A percentile compares a stretch with the other conserved stretches of the same genome.
These are phyloP conservation scores for Pseudogymnoascus sp. DNA, from an alignment of 2,329 filamentous ascomycete species.

Conservation along the genomic window DNA sequence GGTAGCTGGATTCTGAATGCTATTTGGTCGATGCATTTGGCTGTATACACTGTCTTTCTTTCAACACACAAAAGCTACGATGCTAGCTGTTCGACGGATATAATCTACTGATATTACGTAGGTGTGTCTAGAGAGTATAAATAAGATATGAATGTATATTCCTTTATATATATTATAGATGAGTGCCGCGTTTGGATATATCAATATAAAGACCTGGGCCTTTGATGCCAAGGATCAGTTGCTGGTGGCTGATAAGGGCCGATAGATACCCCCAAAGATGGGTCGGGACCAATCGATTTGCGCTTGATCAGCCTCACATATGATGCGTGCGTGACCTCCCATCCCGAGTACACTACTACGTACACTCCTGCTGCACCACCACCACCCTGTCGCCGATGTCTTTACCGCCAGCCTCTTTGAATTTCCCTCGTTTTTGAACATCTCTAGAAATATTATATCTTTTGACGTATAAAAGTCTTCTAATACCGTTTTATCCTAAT, in stretches of 20 bases:
- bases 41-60: neutral
- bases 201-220: neutral
- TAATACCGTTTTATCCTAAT: neutral
- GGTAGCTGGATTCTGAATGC: neutral
- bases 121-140: neutral
- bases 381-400: neutral
- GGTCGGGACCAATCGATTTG: constrained; percentile 7
- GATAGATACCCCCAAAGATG: constrained; percentile 6
- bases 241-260: constrained; percentile 1
- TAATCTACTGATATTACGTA: neutral
- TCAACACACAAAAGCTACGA: neutral
- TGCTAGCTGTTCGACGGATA: neutral
- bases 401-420: constrained; percentile 1
- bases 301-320: constrained; percentile 8
- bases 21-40: neutral
- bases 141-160: neutral
- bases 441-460: neutral
- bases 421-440: neutral
- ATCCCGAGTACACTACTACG: constrained; percentile 5
- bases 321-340: constrained; percentile 8
- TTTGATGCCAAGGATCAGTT: neutral
- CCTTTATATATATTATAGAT: neutral
- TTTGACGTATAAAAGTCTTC: constrained; percentile 1
- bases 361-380: neutral
- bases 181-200: neutral